Conservation (phyloP, 768 basidiomycete genomes). For the Russula sp. region DNA sequence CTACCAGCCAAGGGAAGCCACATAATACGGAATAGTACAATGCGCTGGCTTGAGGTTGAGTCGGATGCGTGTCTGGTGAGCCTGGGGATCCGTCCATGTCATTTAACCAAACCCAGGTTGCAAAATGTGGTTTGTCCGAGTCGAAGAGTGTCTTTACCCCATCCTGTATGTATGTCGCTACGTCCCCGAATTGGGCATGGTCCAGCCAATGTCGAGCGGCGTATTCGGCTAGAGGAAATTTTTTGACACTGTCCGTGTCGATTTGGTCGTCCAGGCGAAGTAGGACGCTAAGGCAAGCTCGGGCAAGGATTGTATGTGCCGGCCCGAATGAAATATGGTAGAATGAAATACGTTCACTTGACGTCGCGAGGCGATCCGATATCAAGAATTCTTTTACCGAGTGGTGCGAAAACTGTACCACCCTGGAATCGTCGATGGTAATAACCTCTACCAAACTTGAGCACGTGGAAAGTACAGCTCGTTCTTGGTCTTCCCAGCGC, state of each 20-base stretch:
- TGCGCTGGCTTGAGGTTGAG: neutral
- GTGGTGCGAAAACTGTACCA: slow-evolving; percentile 11
- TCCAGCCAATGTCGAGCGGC: slow-evolving; percentile 8
- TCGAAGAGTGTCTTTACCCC: neutral
- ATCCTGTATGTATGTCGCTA: neutral
- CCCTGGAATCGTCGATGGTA: neutral
- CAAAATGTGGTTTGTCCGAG: neutral
- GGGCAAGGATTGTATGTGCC: slow-evolving; percentile 4
- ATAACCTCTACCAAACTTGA: slow-evolving; percentile 5
- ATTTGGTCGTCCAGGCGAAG: neutral
- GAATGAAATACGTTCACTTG: neutral
- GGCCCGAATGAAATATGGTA: neutral
- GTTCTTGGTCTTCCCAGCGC: slow-evolving; percentile 11
- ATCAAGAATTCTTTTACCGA: slow-evolving; percentile 12
- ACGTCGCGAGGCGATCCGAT: neutral
- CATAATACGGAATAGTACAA: slow-evolving; percentile 5
- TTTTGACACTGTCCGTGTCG: too few relatives aligned
- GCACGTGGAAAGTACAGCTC: slow-evolving; percentile 1
- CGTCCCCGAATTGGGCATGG: neutral
- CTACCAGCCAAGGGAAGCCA: neutral
- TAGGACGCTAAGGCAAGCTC: slow-evolving; percentile 6
- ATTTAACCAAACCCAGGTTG: neutral
- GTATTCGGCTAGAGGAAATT: neutral
- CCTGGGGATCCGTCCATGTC: neutral
- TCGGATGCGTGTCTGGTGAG: neutral